Base-by-base conservation (phyloP, 1,284 basidiomycete species). In the Cerrena zonata region DNA sequence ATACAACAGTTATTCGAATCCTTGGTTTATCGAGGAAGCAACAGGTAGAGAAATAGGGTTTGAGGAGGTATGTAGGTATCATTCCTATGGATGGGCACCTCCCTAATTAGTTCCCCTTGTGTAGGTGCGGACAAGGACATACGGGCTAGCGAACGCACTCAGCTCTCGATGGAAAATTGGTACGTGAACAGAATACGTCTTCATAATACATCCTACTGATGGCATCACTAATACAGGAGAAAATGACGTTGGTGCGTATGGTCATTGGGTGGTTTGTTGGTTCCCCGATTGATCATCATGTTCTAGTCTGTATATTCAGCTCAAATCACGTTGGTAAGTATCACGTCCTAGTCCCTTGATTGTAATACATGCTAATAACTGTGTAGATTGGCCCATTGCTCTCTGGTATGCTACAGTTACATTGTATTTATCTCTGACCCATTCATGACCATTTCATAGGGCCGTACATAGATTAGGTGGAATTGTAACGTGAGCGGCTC, bases 381-480 rank as follows among this genome's bases (percentile, higher is more conserved):
- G 7, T 34, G 18, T 47, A 86, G 89, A 90, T 63, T 92, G 89
- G 55, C 79, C 82, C 0, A 71, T 82, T 7, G 73, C 72, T 2
- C 69, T 91, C 11, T 92, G 90, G 65, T 64, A 54, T 40, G 62
- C 38, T 21, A 15, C 23, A 25, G 24, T 46, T 36, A 7, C 5
- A 10, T 18, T n/a, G n/a, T n/a, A n/a, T 26, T 18, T 10, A 38
- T 13, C n/a, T 27, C 11, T 39, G 44, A 37, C n/a, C 7, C 30
- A 25, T 13, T 38, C 23, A 39, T 22, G 11, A 34, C 5, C 15
- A 34, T 15, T 44, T 34, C 22, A 21, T 46, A 66, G 65, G 89
- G 91, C 87, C 1, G 67, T 74, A 1, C 88, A 91, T 57, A 77
- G 79, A 39, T 66, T 90, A 12, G 89, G 89, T 11, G 89, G 73